Evolutionary conservation across 164 flowering plant genomes (phyloP), one percentile per base, ranked within the genome.

Genomic region (Warburgia ugandensis): DNA sequence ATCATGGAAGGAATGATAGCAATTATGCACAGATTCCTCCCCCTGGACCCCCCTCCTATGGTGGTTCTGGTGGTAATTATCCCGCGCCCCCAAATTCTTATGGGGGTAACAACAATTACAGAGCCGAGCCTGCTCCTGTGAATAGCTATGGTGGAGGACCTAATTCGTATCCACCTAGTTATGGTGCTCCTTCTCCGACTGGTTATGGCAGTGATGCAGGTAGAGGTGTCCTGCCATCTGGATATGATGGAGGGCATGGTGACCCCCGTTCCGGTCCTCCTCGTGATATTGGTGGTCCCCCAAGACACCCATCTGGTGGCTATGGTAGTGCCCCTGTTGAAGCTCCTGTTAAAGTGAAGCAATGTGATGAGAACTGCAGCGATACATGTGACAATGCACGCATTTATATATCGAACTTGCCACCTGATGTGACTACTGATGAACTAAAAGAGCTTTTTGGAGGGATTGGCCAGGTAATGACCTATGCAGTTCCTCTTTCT

Each of bases 321-420:
- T 68, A 73, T 61, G 74, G 76, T 52, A 71, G 63, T 33, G 70
- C 68, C 33, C 49, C 83, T 47, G 68, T 66, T 19, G 86, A 78
- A 11, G 9, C 68, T 26, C 60, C 73, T 1, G 79, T 22, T 12
- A 75, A 81, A 62, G 77, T 94, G 65, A 84, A 86, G 75, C 96
- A 91, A 52, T 91, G 97, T 58, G 99, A 94, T 70, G 96, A 72
- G 31, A 78, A 77, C 36, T 94, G 99, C 66, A 84, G 62, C 5
- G 96, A 90, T 6, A 17, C 79, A 14, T 94, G 99, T 69, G 96
- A 86, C 64, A 94, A 94, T 52, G 48, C 91, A 19, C 74, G 99
- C 65, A 94, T 94, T 51, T 94, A 89, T 60, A 86, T 94, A 27
- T 89, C 99, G 12, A 94, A 94, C 68, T 69, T 94, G 78, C 99